Percentiles rank a stretch among this genome's conserved stretches.
These are phyloP conservation scores for Physcia stellaris DNA, from an alignment of 495 filamentous ascomycete species.

Conservation along the genomic window DNA sequence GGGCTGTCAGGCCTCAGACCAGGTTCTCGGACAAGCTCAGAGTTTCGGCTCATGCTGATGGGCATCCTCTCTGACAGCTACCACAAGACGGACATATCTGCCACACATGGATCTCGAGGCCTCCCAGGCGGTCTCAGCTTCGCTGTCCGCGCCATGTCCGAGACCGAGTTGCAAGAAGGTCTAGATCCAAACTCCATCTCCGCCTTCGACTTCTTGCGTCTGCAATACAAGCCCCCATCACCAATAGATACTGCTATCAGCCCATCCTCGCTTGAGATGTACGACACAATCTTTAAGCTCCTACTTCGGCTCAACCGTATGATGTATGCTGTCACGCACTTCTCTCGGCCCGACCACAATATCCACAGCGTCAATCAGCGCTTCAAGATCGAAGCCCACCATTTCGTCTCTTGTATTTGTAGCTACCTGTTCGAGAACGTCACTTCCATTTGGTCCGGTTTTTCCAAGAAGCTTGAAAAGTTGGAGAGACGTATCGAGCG, in stretches of 20 bases:
- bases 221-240: constrained; percentile 70
- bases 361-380: constrained; percentile 26
- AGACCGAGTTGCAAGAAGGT: constrained; percentile 61
- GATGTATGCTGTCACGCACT: constrained; percentile 58
- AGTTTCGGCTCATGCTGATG: constrained; percentile 76
- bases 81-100: constrained; percentile 15
- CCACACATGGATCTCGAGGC: constrained; percentile 26
- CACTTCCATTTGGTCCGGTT: constrained; percentile 51
- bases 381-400: constrained; percentile 63
- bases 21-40: constrained; percentile 69
- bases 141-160: constrained; percentile 64
- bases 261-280: constrained; percentile 49
- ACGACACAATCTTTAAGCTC: constrained; percentile 70
- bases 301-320: constrained; percentile 68
- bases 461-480: constrained; percentile 47
- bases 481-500: constrained; percentile 45
- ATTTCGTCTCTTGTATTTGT: constrained; percentile 56
- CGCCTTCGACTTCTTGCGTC: constrained; percentile 78
- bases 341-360: constrained; percentile 34
- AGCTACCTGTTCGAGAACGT: constrained; percentile 73
- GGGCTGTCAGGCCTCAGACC: constrained; percentile 74
- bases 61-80: constrained; percentile 73
- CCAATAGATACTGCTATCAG: constrained; percentile 65
- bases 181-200: constrained; percentile 67
- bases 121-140: constrained; percentile 79